These are phyloP conservation scores for Solanum rostratum DNA, from an alignment of 257 asterid genomes.

Conservation along the genomic window DNA sequence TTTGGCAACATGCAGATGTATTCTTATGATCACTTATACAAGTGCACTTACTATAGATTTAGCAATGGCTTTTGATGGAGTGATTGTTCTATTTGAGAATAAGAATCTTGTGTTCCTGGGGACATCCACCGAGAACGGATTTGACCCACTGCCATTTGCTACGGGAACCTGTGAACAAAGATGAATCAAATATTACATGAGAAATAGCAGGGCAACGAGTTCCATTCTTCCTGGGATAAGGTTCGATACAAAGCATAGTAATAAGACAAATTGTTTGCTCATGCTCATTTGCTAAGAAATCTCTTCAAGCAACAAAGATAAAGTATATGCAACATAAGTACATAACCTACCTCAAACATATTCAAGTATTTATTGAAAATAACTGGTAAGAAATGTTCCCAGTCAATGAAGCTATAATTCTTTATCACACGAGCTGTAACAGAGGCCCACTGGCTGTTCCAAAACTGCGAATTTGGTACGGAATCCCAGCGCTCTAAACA, in stretches of 20 bases:
- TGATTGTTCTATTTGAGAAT: conserved; percentile 62
- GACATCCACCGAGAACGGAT: conserved; percentile 81
- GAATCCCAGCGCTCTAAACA: conserved; percentile 78
- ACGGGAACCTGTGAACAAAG: conserved; percentile 80
- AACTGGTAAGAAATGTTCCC: conserved; percentile 64
- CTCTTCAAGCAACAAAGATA: neutral
- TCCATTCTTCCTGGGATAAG: neutral
- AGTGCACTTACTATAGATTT: conserved; percentile 72
- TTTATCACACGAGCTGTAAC: conserved; percentile 88
- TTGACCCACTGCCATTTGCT: conserved; percentile 87
- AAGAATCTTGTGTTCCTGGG: conserved; percentile 86
- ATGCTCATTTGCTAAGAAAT: neutral
- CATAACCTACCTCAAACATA: conserved; percentile 75
- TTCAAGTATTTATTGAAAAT: conserved; percentile 77
- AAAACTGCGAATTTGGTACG: conserved; percentile 83
- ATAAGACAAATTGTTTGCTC: neutral
- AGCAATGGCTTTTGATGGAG: conserved; percentile 86
- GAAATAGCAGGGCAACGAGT: neutral
- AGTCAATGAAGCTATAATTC: conserved; percentile 54
- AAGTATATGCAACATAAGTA: neutral
- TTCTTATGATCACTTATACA: neutral
- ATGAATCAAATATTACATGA: conserved; percentile 5
- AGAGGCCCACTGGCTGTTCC: conserved; percentile 99
- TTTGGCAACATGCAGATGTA: neutral
- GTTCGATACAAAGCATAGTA: neutral